Percentiles rank a stretch among this genome's conserved stretches.
Evolutionary conservation across 2,329 filamentous ascomycete genomes (phyloP).

Genomic region (Aspergillus aculeatus): DNA sequence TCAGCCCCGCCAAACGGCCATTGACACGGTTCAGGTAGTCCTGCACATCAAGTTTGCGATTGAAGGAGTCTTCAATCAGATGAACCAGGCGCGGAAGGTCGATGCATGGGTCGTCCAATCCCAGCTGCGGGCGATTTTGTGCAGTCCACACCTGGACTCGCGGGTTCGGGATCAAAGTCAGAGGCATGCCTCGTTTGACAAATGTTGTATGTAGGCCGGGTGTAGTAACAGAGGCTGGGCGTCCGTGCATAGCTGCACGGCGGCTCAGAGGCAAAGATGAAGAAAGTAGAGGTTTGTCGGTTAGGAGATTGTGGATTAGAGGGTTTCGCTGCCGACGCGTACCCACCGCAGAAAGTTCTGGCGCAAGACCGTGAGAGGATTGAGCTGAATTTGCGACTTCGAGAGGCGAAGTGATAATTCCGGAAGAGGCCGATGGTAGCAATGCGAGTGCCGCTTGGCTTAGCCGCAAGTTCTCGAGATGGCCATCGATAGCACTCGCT

Average conservation of each 20-base stretch:
- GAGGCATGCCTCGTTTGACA: constrained; percentile 84
- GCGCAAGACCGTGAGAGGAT: constrained; percentile 23
- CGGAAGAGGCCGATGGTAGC: constrained; percentile 80
- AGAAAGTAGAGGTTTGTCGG: constrained; percentile 88
- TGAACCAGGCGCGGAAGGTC: constrained; percentile 79
- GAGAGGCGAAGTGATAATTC: constrained; percentile 79
- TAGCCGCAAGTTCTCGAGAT: constrained; percentile 71
- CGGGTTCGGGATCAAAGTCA: constrained; percentile 78
- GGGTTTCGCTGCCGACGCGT: constrained; percentile 71
- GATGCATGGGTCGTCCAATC: constrained; percentile 75
- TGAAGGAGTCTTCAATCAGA: constrained; percentile 92
- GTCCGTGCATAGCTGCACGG: constrained; percentile 45
- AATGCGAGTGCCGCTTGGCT: constrained; percentile 69
- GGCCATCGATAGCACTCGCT: constrained; percentile 40
- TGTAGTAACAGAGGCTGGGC: constrained; percentile 30
- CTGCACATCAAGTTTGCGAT: constrained; percentile 75
- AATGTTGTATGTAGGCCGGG: constrained; percentile 67
- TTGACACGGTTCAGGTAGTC: constrained; percentile 82
- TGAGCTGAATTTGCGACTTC: constrained; percentile 68
- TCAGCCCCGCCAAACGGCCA: constrained; percentile 80
- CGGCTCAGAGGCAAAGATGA: constrained; percentile 80
- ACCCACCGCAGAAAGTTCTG: constrained; percentile 49
- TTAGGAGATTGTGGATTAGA: constrained; percentile 91
- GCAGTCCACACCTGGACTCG: constrained; percentile 65
- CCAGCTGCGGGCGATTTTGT: constrained; percentile 61